phyloP scores from a whole-genome alignment of 2,329 filamentous ascomycete species.

The Ceratocystis harringtonii region DNA sequence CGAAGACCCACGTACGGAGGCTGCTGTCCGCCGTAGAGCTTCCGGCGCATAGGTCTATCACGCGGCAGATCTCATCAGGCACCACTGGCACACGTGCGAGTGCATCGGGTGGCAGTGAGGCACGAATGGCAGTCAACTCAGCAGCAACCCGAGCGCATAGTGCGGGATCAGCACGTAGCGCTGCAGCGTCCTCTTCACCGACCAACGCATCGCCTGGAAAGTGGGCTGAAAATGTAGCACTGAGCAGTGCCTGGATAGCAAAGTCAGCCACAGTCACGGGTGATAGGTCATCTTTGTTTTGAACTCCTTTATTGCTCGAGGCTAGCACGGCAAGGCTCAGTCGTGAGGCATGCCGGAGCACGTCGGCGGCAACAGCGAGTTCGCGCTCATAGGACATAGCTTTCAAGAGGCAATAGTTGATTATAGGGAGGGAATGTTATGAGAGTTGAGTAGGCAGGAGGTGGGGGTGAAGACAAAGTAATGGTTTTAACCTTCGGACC shows the following conservation, averaged over 20 bases:
- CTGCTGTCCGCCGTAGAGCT: conserved; percentile 25
- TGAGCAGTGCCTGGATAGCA: conserved; percentile 41
- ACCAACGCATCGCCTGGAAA: conserved; percentile 40
- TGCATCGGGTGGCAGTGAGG: conserved; percentile 20
- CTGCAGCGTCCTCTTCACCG: conserved; percentile 39
- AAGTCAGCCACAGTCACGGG: conserved; percentile 47
- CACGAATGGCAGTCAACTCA: conserved; percentile 25
- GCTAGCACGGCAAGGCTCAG: conserved; percentile 36
- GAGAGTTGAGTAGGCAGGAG: not conserved
- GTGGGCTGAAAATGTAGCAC: conserved; percentile 32
- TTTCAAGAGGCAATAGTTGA: not conserved
- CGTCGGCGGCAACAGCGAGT: conserved; percentile 29
- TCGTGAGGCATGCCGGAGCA: conserved; percentile 32
- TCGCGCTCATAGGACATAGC: conserved; percentile 27
- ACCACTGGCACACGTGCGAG: conserved; percentile 24
- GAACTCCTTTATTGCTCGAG: conserved; percentile 33
- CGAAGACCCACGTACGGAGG: conserved; percentile 41
- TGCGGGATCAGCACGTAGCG: conserved; percentile 29
- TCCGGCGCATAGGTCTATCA: conserved; percentile 37
- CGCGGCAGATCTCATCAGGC: conserved; percentile 34
- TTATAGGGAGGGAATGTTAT: not conserved
- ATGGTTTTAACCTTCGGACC: not conserved
- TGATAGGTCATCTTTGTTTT: conserved; percentile 40
- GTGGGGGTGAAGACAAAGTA: not conserved
- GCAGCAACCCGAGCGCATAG: conserved; percentile 35